Evolutionary conservation across 441 rosid species (phyloP), one percentile per base, ranked within the genome.

Genomic region (Iberis amara): DNA sequence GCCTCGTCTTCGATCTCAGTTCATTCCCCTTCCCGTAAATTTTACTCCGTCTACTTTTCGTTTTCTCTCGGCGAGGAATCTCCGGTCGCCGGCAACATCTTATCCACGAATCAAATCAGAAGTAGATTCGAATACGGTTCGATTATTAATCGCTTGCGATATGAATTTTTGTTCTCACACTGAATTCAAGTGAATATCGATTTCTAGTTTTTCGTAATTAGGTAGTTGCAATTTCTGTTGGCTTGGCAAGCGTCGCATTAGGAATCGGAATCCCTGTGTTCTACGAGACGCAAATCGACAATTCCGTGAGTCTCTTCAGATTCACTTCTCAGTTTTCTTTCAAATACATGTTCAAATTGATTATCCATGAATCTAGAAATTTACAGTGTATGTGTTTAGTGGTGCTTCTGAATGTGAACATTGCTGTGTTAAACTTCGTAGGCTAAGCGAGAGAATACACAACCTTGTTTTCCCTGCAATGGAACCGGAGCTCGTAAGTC

Each of bases 401-500:
- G 33, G 2, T n/a, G 39, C 5, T 36, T 36, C 13, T 46, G 9
- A 49, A n/a, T n/a, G 32, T 39, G 41, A 50, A 23, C 13, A 12
- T 11, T 48, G 27, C 26, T 15, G 30, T 48, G 7, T 47, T 31
- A 30, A 39, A 43, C n/a, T 1, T 45, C 44, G 59, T 73, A 86
- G 96, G 82, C 96, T 30, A 83, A 77, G 63, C 75, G 98, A 53
- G 98, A 87, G 2, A 91, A 87, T 38, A 91, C 94, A 0, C 98
- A 91, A 65, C 86, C 91, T 5, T 91, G 96, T 76, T 91, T 91
- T 63, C 98, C 98, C 26, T 91, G 98, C 64, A 65, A 49, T 50
- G 98, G 98, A 65, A 56, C 86, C n/a, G 98, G 98, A 47, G 96
- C 96, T 48, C 96, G 98, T 91, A 79, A 67, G 96, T 69, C 21